phyloP scores from a whole-genome alignment of 768 basidiomycete genomes.

The Termitomyces heimii region DNA sequence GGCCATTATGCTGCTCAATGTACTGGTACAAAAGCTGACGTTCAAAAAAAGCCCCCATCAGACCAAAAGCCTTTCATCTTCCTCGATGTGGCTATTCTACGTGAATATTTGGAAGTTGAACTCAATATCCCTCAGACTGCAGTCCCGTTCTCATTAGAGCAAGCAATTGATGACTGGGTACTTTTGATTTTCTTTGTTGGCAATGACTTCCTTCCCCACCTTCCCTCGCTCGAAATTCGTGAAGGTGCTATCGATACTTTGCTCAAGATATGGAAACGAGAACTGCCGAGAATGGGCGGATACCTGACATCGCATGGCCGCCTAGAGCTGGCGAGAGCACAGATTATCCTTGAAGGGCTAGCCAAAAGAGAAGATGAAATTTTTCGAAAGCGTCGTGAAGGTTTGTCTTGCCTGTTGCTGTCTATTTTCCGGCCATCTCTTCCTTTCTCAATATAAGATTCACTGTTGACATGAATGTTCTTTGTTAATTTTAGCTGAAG shows the following conservation, averaged over 20 bases:
- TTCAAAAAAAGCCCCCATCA: slow-evolving; percentile 59
- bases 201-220: slow-evolving; percentile 97
- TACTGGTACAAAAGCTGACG: slow-evolving; percentile 69
- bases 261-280: slow-evolving; percentile 91
- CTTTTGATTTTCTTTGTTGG: slow-evolving; percentile 99
- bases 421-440: slow-evolving; percentile 10
- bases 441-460: slow-evolving; percentile 14
- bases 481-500: slow-evolving; percentile 63
- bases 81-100: slow-evolving; percentile 91
- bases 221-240: slow-evolving; percentile 96
- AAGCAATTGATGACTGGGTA: slow-evolving; percentile 99
- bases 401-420: slow-evolving; percentile 42
- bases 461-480: slow-evolving; percentile 20
- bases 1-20: slow-evolving; percentile 96
- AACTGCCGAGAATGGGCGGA: slow-evolving; percentile 93
- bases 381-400: slow-evolving; percentile 86
- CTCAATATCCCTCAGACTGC: slow-evolving; percentile 72
- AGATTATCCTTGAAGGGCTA: slow-evolving; percentile 93
- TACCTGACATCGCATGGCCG: slow-evolving; percentile 93
- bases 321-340: slow-evolving; percentile 78
- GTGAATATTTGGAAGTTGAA: slow-evolving; percentile 97
- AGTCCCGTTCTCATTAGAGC: slow-evolving; percentile 91
- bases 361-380: slow-evolving; percentile 96
- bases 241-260: slow-evolving; percentile 99
- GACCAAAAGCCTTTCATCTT: slow-evolving; percentile 98